phyloP scores from a whole-genome alignment of 371 early-diverging fungal genomes.

The Mucor saturninus region DNA sequence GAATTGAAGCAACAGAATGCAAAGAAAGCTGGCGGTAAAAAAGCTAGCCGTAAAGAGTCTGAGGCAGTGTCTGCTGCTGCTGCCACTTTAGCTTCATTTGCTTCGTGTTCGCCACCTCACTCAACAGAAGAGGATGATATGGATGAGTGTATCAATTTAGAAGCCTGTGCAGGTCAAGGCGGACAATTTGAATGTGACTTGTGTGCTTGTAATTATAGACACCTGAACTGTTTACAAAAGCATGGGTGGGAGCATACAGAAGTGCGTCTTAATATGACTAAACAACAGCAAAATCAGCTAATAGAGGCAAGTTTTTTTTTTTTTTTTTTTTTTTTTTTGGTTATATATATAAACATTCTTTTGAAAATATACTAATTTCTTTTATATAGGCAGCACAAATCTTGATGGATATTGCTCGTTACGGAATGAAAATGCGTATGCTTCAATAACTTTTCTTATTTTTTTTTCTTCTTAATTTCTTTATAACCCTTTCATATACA shows the following conservation, averaged over 20 bases:
- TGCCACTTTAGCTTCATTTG: slow-evolving; percentile 51
- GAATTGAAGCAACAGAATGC: slow-evolving; percentile 24
- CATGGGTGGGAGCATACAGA: slow-evolving; percentile 45
- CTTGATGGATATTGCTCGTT: slow-evolving; percentile 56
- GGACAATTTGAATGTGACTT: slow-evolving; percentile 37
- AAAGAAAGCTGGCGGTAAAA: slow-evolving; percentile 21
- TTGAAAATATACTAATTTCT: not conserved
- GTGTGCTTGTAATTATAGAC: slow-evolving; percentile 38
- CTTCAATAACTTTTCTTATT: slow-evolving; percentile 7
- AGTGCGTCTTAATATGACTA: slow-evolving; percentile 28
- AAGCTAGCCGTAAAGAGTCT: slow-evolving; percentile 31
- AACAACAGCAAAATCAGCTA: slow-evolving; percentile 52
- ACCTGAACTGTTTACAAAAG: slow-evolving; percentile 42
- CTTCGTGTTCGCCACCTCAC: slow-evolving; percentile 23
- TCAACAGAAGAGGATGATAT: slow-evolving; percentile 12
- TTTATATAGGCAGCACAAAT: slow-evolving; percentile 54
- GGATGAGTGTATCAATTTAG: slow-evolving; percentile 31
- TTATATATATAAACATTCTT: not conserved
- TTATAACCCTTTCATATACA: not conserved
- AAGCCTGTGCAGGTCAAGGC: slow-evolving; percentile 39
- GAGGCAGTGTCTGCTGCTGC: slow-evolving; percentile 49
- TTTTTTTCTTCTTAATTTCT: too few relatives aligned
- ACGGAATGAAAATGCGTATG: slow-evolving; percentile 46
- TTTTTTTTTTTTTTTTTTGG: slow-evolving; percentile 3
- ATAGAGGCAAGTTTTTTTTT: slow-evolving; percentile 43